phyloP scores from a whole-genome alignment of 2,329 filamentous ascomycete species.

The Metarhizium robertsii region DNA sequence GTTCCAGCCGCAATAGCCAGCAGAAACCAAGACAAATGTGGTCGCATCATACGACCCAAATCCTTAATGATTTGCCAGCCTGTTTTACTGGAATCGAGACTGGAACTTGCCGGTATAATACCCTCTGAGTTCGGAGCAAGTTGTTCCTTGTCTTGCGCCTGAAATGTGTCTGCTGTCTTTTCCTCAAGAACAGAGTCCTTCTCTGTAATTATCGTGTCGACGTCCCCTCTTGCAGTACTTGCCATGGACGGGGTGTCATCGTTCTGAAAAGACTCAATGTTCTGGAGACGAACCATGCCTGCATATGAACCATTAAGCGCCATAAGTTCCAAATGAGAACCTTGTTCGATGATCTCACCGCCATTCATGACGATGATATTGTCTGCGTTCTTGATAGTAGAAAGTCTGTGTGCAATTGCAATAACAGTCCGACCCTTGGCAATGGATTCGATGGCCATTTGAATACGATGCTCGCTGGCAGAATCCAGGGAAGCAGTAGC shows the following conservation, averaged over 20 bases:
- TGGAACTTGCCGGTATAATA: slow-evolving; percentile 4
- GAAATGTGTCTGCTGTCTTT: slow-evolving; percentile 27
- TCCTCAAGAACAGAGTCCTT: slow-evolving; percentile 29
- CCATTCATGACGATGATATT: slow-evolving; percentile 57
- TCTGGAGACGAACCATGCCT: slow-evolving; percentile 38
- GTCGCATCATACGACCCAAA: slow-evolving; percentile 27
- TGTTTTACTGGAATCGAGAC: slow-evolving; percentile 31
- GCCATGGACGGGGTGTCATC: slow-evolving; percentile 17
- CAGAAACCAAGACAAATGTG: slow-evolving; percentile 28
- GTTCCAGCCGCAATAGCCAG: slow-evolving; percentile 54
- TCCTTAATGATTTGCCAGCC: slow-evolving; percentile 29
- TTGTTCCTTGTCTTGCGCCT: slow-evolving; percentile 26
- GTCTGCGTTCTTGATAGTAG: slow-evolving; percentile 54
- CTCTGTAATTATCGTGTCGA: slow-evolving; percentile 28
- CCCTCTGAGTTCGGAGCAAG: slow-evolving; percentile 18
- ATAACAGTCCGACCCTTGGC: slow-evolving; percentile 51
- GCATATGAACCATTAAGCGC: slow-evolving; percentile 39
- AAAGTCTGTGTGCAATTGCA: slow-evolving; percentile 54
- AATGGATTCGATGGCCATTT: slow-evolving; percentile 35
- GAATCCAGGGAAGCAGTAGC: slow-evolving; percentile 53
- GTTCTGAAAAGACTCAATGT: slow-evolving; percentile 20
- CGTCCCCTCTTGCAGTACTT: slow-evolving; percentile 22
- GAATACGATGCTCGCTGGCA: slow-evolving; percentile 45
- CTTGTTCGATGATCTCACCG: slow-evolving; percentile 53
- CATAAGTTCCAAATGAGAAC: slow-evolving; percentile 52